These are phyloP conservation scores for Metschnikowia lochheadii DNA, from an alignment of 805 yeast genomes.

Conservation along the genomic window DNA sequence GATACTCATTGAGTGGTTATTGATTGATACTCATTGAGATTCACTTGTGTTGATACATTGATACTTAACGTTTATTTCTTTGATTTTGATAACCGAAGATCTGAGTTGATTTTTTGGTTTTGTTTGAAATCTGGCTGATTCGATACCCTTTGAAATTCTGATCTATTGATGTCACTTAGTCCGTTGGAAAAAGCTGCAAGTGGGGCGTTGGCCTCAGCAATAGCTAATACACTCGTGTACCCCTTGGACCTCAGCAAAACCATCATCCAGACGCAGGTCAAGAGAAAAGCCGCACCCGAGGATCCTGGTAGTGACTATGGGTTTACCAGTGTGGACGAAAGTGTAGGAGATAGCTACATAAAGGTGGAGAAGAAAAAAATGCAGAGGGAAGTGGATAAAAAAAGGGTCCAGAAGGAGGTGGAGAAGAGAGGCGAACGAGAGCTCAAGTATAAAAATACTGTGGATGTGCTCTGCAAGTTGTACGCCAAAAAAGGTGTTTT, in stretches of 20 bases:
- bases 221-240: slow-evolving; percentile 75
- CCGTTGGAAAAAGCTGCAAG: slow-evolving; percentile 76
- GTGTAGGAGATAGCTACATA: slow-evolving; percentile 17
- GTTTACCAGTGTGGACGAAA: slow-evolving; percentile 4
- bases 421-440: slow-evolving; percentile 19
- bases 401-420: slow-evolving; percentile 5
- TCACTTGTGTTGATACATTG: too few relatives aligned
- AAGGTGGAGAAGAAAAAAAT: slow-evolving; percentile 2
- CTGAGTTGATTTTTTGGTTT: too few relatives aligned
- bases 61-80: too few relatives aligned
- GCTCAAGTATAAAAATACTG: slow-evolving; percentile 48
- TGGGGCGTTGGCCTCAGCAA: slow-evolving; percentile 77
- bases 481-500: slow-evolving; percentile 54
- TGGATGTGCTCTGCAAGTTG: slow-evolving; percentile 61
- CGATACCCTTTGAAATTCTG: too few relatives aligned
- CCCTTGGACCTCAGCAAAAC: slow-evolving; percentile 80
- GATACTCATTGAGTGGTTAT: too few relatives aligned
- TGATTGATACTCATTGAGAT: too few relatives aligned
- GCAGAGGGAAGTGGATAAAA: slow-evolving; percentile 9
- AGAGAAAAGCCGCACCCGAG: slow-evolving; percentile 11
- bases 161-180: slow-evolving; percentile 28
- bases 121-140: too few relatives aligned
- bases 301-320: slow-evolving; percentile 4
- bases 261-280: slow-evolving; percentile 66
- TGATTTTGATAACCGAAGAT: too few relatives aligned